These are phyloP conservation scores for Fusarium sp. DNA, from an alignment of 2,329 filamentous ascomycete genomes.

Conservation along the genomic window DNA sequence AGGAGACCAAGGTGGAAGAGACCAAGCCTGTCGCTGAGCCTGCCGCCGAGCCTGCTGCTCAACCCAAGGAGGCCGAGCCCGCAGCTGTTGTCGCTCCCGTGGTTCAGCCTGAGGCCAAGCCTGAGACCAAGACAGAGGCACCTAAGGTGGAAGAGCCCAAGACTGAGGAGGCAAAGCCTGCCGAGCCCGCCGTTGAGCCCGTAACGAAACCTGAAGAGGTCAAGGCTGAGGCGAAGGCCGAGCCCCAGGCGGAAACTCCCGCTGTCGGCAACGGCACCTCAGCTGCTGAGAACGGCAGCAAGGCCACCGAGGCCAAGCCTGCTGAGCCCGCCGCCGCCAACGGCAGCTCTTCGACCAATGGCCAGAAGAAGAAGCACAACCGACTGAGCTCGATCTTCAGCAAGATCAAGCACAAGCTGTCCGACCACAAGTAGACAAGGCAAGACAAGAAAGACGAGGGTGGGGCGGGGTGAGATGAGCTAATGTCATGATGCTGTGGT, in stretches of 20 bases:
- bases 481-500: conserved; percentile 43
- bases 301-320: conserved; percentile 42
- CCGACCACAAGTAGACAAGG: conserved; percentile 48
- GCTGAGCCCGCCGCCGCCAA: conserved; percentile 43
- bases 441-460: conserved; percentile 16
- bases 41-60: neutral
- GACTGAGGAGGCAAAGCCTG: conserved; percentile 2
- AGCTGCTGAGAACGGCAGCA: conserved; percentile 38
- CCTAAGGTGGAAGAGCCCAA: neutral
- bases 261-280: conserved; percentile 38
- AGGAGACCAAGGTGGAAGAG: conserved; percentile 72
- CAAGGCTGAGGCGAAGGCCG: conserved; percentile 21
- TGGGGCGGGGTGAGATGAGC: conserved; percentile 28
- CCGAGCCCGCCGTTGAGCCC: conserved; percentile 11
- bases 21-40: neutral
- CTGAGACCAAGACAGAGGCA: neutral
- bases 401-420: conserved; percentile 65
- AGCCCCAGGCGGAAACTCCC: conserved; percentile 30
- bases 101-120: neutral
- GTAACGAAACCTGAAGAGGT: conserved; percentile 11
- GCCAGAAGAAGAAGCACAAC: conserved; percentile 76
- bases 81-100: conserved; percentile 1
- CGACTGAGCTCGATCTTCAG: conserved; percentile 72
- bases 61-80: conserved; percentile 1
- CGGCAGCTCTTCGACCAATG: conserved; percentile 31